A percentile compares a stretch with the other conserved stretches of the same genome.
These are phyloP conservation scores for Xylaria sp. DNA, from an alignment of 495 filamentous ascomycete genomes.

Conservation along the genomic window DNA sequence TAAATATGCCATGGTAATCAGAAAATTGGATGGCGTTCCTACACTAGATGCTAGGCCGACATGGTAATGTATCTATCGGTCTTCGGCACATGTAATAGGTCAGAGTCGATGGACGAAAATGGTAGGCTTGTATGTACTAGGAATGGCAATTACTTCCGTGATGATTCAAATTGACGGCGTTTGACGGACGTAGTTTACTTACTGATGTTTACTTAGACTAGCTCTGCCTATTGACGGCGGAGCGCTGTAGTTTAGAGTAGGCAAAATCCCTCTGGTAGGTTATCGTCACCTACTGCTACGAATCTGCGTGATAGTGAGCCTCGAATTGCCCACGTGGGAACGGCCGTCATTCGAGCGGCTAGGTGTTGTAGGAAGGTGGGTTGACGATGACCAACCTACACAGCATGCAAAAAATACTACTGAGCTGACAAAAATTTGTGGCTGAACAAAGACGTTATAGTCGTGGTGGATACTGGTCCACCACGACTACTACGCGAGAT, in stretches of 20 bases:
- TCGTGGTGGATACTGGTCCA: slow-evolving; percentile 3
- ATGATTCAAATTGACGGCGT: neutral
- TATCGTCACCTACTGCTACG: neutral
- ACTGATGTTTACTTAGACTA: neutral
- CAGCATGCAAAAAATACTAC: slow-evolving; percentile 1
- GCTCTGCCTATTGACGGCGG: neutral
- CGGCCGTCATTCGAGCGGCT: neutral
- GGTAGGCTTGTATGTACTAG: slow-evolving; percentile 1
- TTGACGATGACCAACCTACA: neutral
- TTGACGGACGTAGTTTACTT: no score
- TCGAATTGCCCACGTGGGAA: slow-evolving; percentile 11
- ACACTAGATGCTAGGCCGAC: slow-evolving; percentile 2
- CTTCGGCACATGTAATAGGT: slow-evolving; percentile 10
- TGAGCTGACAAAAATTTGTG: slow-evolving; percentile 14
- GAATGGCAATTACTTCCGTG: slow-evolving; percentile 2
- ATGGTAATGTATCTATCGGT: slow-evolving; percentile 1
- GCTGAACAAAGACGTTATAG: slow-evolving; percentile 17
- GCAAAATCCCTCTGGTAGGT: neutral
- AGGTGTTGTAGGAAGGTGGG: neutral
- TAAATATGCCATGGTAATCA: slow-evolving; percentile 14
- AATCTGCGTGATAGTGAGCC: slow-evolving; percentile 5
- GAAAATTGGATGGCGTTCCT: slow-evolving; percentile 13
- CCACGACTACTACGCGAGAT: slow-evolving; percentile 23
- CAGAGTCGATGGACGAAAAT: slow-evolving; percentile 5
- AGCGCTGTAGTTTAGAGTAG: neutral